Evolutionary conservation across 306 rosid genomes (phyloP), one percentile per base, ranked within the genome.

Genomic region (Mimosa pudica): DNA sequence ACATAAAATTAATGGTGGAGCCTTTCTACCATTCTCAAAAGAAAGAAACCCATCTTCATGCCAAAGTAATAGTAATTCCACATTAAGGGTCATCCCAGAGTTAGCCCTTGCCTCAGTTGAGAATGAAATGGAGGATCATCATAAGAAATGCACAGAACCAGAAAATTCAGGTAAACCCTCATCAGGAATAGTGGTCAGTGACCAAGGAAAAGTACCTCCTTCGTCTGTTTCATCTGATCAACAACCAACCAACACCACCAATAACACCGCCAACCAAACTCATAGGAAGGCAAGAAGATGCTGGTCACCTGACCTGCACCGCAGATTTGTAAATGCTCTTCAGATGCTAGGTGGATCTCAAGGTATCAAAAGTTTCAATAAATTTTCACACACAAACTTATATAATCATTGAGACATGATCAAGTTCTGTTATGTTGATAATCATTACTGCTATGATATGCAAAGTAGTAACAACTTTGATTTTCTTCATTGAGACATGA

Each of bases 311-410:
- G 99, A 96, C 73, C 85, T 96, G 92, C 99, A 96, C 87, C 85
- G 98, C 38, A 58, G 94, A 85, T 96, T 96, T 79, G 97, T 96
- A n/a, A 90, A 86, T 85, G 99, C 99, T 68, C 99, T 96, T 77
- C 97, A 93, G 72, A 89, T 93, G 91, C 99, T 96, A 44, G 99
- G 99, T 69, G 99, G 98, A 72, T 96, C 99, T 83, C 99, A 96
- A 87, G 99, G 99, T 92, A 86, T 11, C 8, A 65, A 47, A 65
- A 33, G 24, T 35, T 77, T 38, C 42, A 45, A 3, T 71, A 51
- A n/a, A 66, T 18, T 2, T 58, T 4, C 1, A 9, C 30, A 2
- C 1, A 10, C 11, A 5, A 9, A 51, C 52, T 51, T 51, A 3
- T 32, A 10, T 36, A 70, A 63, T 61, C 81, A 62, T 71, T 45